Base-by-base conservation (phyloP, 164 flowering plant species). In the Magnolia officinalis region DNA sequence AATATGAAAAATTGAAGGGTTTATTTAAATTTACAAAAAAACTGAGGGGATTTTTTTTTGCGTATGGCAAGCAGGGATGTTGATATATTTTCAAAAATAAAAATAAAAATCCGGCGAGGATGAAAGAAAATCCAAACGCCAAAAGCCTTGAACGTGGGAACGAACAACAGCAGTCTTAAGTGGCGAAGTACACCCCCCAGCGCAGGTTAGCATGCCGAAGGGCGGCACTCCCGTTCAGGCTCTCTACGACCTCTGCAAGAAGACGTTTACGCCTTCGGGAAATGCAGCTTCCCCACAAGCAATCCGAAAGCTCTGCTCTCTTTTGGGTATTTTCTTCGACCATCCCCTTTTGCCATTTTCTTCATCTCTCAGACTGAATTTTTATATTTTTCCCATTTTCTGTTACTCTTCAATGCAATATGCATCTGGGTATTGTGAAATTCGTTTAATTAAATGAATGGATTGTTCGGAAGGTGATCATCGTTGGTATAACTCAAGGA, bases 211-310 rank as follows among this genome's bases (percentile, higher is more conserved):
- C 63, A 81, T 77, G 82, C 72, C 74, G 75, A 75, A 75, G 82
- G 77, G 69, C 71, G 77, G 69, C 72, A 66, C 83, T 65, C 78
- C 89, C 20, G 83, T 93, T 74, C 96, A 91, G 81, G 80, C 86
- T 72, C 82, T 93, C 4, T 91, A 86, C 76, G 92, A 89, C 51
- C 82, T 90, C 50, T 93, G 96, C 85, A 87, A 77, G 71, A 88
- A 78, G 81, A 83, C 89, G 19, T 89, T 91, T 68, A 71, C 90
- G 52, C 86, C 92, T 63, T 76, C 90, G 0, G 83, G 77, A 31
- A 67, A 74, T 24, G 84, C 84, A 52, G 80, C 89, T 69, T 81
- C 96, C 76, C 75, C 91, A 73, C 85, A 78, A 74, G 80, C 86
- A 8, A 73, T 87, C 74, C 84, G 85, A 6, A 90, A 84, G 52